Evolutionary conservation across 768 basidiomycete species (phyloP).

Genomic region (Lepiota venenata): DNA sequence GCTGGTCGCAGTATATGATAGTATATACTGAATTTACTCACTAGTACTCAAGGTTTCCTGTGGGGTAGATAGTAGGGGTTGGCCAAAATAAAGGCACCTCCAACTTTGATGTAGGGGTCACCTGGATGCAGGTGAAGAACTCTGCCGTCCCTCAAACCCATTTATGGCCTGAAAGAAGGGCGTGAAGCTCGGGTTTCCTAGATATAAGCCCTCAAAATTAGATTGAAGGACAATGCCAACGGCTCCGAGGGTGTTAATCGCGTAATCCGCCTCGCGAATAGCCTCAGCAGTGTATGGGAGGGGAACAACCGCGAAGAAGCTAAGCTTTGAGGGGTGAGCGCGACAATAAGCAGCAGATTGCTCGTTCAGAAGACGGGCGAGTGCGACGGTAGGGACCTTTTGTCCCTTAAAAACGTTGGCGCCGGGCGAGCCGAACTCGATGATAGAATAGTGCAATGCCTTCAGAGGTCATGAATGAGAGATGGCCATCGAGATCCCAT

Average conservation of each 20-base stretch:
- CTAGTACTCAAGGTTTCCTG: constrained; percentile 33
- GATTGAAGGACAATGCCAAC: constrained; percentile 29
- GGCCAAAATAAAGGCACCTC: constrained; percentile 24
- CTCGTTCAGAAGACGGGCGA: constrained; percentile 34
- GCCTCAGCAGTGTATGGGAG: constrained; percentile 31
- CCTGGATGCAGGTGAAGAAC: constrained; percentile 31
- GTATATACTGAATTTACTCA: constrained; percentile 17
- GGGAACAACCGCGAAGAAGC: constrained; percentile 32
- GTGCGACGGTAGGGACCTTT: constrained; percentile 24
- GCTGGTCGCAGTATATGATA: neutral
- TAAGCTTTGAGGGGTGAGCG: constrained; percentile 23
- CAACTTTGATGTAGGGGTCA: constrained; percentile 25
- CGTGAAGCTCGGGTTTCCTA: constrained; percentile 25
- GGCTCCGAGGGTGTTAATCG: constrained; percentile 28
- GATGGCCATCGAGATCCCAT: constrained; percentile 25
- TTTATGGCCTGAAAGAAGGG: constrained; percentile 32
- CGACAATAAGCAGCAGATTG: constrained; percentile 30
- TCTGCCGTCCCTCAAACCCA: constrained; percentile 21
- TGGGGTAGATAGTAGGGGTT: constrained; percentile 31
- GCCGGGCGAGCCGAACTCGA: constrained; percentile 30
- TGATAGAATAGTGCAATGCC: constrained; percentile 26
- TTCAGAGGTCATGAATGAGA: constrained; percentile 29
- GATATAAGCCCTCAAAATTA: constrained; percentile 30
- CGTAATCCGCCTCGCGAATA: constrained; percentile 28
- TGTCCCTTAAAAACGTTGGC: constrained; percentile 28